phyloP scores from a whole-genome alignment of 805 yeast species.

The Jamesozyma spencerorum region DNA sequence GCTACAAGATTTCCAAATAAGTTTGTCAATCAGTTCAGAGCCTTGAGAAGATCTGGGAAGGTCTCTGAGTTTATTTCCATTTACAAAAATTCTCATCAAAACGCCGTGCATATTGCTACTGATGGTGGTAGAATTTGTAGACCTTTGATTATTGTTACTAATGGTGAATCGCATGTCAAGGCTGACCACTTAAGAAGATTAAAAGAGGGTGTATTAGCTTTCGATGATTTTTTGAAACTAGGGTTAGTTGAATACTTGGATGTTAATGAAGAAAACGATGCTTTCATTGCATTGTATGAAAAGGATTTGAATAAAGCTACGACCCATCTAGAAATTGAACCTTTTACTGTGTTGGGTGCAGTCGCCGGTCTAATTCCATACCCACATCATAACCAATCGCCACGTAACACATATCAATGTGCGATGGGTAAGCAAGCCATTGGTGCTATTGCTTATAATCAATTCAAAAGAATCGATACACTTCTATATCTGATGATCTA shows the following conservation, averaged over 20 bases:
- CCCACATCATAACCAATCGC: conserved; percentile 99
- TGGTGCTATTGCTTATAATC: conserved; percentile 97
- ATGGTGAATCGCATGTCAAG: conserved; percentile 59
- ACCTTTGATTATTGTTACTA: conserved; percentile 80
- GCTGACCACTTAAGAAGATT: conserved; percentile 60
- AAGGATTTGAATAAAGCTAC: conserved; percentile 44
- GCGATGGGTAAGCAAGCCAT: conserved; percentile 99
- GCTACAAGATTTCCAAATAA: conserved; percentile 78
- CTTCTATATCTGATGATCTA: conserved; percentile 91
- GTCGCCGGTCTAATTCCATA: conserved; percentile 98
- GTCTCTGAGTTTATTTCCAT: conserved; percentile 87
- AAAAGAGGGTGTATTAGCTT: conserved; percentile 63
- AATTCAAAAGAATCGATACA: conserved; percentile 91
- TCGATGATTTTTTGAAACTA: conserved; percentile 77
- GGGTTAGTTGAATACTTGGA: conserved; percentile 94
- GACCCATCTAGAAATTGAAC: conserved; percentile 93
- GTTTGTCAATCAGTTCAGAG: conserved; percentile 72
- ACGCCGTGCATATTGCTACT: conserved; percentile 93
- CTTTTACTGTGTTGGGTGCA: conserved; percentile 95
- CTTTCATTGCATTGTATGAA: conserved; percentile 85
- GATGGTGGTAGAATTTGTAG: conserved; percentile 99
- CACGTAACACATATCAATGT: conserved; percentile 97
- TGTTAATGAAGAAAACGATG: conserved; percentile 95
- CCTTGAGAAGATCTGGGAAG: conserved; percentile 72
- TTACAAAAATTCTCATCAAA: conserved; percentile 80